Base-by-base conservation (phyloP, 257 asterid genomes). In the Pogostemon cablin region DNA sequence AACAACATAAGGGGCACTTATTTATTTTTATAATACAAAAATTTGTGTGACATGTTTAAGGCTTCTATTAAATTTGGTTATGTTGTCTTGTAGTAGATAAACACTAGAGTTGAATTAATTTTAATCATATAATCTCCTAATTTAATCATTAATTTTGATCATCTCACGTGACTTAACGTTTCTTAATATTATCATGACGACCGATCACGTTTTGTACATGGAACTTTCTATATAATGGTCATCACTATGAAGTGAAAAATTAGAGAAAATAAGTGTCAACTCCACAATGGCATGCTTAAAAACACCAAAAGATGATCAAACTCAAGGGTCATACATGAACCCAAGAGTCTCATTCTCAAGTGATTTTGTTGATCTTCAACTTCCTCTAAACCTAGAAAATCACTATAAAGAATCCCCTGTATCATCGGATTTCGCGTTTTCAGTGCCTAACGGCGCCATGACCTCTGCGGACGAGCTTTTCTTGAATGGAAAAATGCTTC, bases 321-420 rank as follows among this genome's bases (percentile, higher is more conserved):
- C 47, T 9, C 75, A 40, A 35, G 41, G 46, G 68, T 50, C 57
- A 8, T 58, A 56, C 2, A 25, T 62, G 0, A 71, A 79, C 43
- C 92, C 97, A 77, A 87, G 96, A 86, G 85, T 91, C 83, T 91
- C 97, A 60, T 91, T 91, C 86, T 91, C 97, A 7, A 84, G 73
- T 72, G 96, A 91, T 75, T 87, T 91, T 75, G 80, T 74, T 49
- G 92, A 86, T 65, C 44, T 81, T 58, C 82, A 82, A 38, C 83
- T 67, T 50, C 69, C 80, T 34, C 73, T 67, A 41, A 84, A 78
- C 73, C 83, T 79, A 7, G 87, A 84, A 25, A 80, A 74, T 75
- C 80, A 73, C 84, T 87, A 89, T 4, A 83, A 78, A 68, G 93
- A 91, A 43, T 93, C 93, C 3, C 98, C 98, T 0, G 90, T 84